Evolutionary conservation across 768 basidiomycete genomes (phyloP).

Genomic region (Mycena haematopus): DNA sequence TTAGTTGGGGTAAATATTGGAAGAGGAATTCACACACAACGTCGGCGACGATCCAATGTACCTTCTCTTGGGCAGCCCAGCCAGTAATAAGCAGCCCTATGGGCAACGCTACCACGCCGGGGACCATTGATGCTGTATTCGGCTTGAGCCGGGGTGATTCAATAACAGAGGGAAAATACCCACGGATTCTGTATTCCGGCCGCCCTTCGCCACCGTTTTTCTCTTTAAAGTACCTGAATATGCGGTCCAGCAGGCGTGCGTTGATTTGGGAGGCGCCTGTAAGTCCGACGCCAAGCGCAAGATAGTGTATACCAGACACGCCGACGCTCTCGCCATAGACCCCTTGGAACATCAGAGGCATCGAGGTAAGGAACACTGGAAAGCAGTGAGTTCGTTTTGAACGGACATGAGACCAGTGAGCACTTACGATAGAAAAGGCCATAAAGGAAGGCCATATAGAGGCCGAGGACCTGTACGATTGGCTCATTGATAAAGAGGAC

Average conservation of each 20-base stretch:
- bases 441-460: constrained; percentile 7
- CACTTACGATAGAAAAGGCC: neutral
- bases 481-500: constrained; percentile 62
- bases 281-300: constrained; percentile 73
- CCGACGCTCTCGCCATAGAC: constrained; percentile 62
- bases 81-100: constrained; percentile 72
- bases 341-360: constrained; percentile 62
- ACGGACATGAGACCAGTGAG: neutral
- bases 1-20: neutral
- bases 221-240: constrained; percentile 55
- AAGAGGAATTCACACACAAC: constrained; percentile 49
- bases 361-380: constrained; percentile 70
- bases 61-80: constrained; percentile 63
- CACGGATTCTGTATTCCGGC: constrained; percentile 58
- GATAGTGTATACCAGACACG: constrained; percentile 71
- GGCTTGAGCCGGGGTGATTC: neutral
- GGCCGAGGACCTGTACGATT: neutral
- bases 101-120: constrained; percentile 65
- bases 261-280: constrained; percentile 57
- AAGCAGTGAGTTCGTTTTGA: neutral
- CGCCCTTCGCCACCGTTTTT: constrained; percentile 49
- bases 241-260: constrained; percentile 65
- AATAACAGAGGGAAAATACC: constrained; percentile 28
- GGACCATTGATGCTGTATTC: constrained; percentile 59
- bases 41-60: constrained; percentile 77